Evolutionary conservation across 2,329 filamentous ascomycete species (phyloP).

Genomic region (Beauveria varroae): DNA sequence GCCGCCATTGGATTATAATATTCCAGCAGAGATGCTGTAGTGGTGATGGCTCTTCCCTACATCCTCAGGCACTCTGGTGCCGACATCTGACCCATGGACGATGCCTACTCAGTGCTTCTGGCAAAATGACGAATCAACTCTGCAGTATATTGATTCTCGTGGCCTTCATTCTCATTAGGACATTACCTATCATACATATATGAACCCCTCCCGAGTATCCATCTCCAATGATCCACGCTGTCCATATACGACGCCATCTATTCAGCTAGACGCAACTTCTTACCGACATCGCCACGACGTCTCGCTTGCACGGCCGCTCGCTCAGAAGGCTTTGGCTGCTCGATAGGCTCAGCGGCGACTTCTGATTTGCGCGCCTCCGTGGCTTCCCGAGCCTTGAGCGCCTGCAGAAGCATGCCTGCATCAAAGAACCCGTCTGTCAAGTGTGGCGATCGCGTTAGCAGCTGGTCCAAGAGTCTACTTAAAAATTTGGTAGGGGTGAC

Average conservation of each 20-base stretch:
- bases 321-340: slow-evolving; percentile 48
- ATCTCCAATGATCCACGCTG: background rate
- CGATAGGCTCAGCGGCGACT: slow-evolving; percentile 39
- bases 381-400: slow-evolving; percentile 59
- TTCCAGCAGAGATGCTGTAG: no score
- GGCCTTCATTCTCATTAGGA: background rate
- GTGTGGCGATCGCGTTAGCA: slow-evolving; percentile 19
- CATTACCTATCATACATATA: background rate
- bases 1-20: no score
- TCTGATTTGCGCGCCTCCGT: slow-evolving; percentile 35
- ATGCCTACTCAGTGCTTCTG: no score
- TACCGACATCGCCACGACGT: slow-evolving; percentile 60
- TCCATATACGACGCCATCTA: background rate
- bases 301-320: slow-evolving; percentile 50
- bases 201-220: background rate
- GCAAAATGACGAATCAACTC: background rate
- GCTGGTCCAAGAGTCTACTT: slow-evolving; percentile 10
- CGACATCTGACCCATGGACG: no score
- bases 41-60: no score
- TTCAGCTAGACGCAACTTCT: slow-evolving; percentile 49
- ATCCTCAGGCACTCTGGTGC: no score
- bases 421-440: slow-evolving; percentile 92
- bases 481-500: slow-evolving; percentile 28
- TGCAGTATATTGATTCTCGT: background rate
- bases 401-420: slow-evolving; percentile 86